Evolutionary conservation across 768 basidiomycete genomes (phyloP), one percentile per base, ranked within the genome.

Genomic region (Rhizopogon rudus): DNA sequence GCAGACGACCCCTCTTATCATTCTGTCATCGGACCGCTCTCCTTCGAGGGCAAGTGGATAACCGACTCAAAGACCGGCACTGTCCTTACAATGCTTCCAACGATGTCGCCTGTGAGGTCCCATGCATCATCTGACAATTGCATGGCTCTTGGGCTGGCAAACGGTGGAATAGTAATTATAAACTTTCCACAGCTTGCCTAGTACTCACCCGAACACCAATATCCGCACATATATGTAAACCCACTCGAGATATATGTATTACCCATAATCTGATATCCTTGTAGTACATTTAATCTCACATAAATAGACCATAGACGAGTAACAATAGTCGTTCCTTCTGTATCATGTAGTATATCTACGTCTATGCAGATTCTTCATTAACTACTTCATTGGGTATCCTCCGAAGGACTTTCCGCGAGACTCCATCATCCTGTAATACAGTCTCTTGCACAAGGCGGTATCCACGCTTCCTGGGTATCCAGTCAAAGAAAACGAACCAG

Each of bases 351-450:
- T 42, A 10, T n/a, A 31, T 20, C 20, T 37, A 37, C 35, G 10
- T 37, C 16, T 37, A 33, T 3, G 14, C 6, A 22, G 6, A 6
- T 16, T 6, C 13, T 41, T 40, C 35, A 35, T 54, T 37, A 45
- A 7, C n/a, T 8, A 17, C 39, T 40, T 33, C 45, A 31, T 42
- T 8, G 22, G 71, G 63, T 44, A 79, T 66, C 53, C 73, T 75
- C 51, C 64, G 72, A 53, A 86, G 80, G 1, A 81, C 77, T 53
- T 67, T 78, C 56, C 83, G 72, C n/a, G 82, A 69, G 7, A 83
- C 75, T 0, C 85, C 84, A 62, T 87, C 84, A 6, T 79, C 77
- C 59, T 83, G 78, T 8, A 76, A 53, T 14, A 78, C 67, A 63
- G 73, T 77, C 46, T 75, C 74, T 39, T 80, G 71, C 61, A 73